Evolutionary conservation across 2,329 filamentous ascomycete species (phyloP).

Genomic region (Scedosporium minutisporum): DNA sequence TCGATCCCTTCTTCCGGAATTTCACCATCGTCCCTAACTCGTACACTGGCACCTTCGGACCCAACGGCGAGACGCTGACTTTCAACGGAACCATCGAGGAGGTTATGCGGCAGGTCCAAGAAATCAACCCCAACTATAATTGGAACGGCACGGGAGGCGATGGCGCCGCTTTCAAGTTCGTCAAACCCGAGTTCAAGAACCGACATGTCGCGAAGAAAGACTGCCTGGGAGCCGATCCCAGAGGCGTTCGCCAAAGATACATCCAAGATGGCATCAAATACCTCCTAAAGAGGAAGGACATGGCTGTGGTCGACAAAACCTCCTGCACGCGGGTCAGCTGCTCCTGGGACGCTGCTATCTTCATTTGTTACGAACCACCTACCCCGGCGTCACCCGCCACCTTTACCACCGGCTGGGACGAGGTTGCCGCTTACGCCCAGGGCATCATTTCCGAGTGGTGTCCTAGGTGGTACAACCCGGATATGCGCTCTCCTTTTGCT

Average conservation of each 20-base stretch:
- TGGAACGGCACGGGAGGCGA: background rate
- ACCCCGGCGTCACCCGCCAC: background rate
- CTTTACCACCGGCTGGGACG: background rate
- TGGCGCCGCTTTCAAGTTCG: background rate
- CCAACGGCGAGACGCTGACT: background rate
- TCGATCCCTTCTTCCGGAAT: background rate
- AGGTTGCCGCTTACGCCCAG: slow-evolving; percentile 3
- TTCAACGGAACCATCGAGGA: slow-evolving; percentile 5
- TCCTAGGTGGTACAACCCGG: background rate
- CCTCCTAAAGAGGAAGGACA: background rate
- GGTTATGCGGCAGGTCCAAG: background rate
- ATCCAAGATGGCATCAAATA: background rate
- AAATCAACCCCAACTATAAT: background rate
- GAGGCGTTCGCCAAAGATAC: background rate
- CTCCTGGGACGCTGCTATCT: background rate
- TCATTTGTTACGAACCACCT: background rate
- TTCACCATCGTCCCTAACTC: background rate
- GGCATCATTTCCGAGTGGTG: slow-evolving; percentile 2
- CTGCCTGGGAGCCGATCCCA: background rate
- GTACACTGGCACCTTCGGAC: slow-evolving; percentile 1
- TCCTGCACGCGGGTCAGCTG: background rate
- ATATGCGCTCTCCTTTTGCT: background rate
- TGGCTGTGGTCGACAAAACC: background rate
- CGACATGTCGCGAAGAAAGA: background rate
- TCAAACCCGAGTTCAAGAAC: background rate